phyloP scores from a whole-genome alignment of 352 stramenopile genomes.

The Globisporangium spiculum region DNA sequence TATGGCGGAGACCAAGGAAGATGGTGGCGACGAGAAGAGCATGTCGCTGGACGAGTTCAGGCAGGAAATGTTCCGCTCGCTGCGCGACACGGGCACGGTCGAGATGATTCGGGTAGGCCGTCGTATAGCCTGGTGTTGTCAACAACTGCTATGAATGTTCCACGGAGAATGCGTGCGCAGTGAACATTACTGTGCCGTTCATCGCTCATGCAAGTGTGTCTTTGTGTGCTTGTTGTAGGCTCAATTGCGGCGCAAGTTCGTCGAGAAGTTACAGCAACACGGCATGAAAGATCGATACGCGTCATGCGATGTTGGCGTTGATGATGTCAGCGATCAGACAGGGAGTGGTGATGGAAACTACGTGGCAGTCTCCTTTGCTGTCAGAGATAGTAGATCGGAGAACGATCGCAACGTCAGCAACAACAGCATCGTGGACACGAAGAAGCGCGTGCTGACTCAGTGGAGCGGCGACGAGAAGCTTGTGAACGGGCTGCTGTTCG shows the following conservation, averaged over 20 bases:
- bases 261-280: slow-evolving; percentile 66
- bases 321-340: not conserved
- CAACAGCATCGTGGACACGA: not conserved
- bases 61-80: slow-evolving; percentile 67
- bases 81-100: slow-evolving; percentile 59
- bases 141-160: not conserved
- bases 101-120: slow-evolving; percentile 52
- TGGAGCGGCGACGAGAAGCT: slow-evolving; percentile 47
- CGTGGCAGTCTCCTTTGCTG: not conserved
- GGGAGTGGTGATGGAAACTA: not conserved
- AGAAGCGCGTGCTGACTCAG: not conserved
- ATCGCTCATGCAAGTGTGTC: not conserved
- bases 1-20: not conserved
- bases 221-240: slow-evolving; percentile 26
- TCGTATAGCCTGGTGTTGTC: not conserved
- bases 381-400: not conserved
- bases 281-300: slow-evolving; percentile 5
- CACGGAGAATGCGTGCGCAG: not conserved
- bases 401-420: not conserved
- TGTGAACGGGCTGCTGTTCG: slow-evolving; percentile 53
- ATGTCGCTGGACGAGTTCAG: slow-evolving; percentile 69
- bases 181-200: not conserved
- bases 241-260: slow-evolving; percentile 62
- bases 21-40: slow-evolving; percentile 9
- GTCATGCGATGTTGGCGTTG: not conserved